phyloP scores from a whole-genome alignment of 1,284 basidiomycete genomes.

The Sphaerobolus stellatus region DNA sequence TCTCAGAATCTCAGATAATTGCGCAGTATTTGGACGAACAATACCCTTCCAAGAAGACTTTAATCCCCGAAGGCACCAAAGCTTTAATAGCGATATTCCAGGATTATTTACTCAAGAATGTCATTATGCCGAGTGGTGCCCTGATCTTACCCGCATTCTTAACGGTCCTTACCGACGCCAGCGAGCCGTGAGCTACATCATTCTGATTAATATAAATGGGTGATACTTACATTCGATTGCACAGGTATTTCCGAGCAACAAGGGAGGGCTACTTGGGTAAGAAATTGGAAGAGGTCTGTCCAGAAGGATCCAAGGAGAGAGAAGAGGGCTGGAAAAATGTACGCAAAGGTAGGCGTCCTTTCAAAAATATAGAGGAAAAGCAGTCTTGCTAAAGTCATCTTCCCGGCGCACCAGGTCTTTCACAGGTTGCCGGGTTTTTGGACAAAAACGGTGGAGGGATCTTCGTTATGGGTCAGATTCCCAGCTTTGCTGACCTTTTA shows the following conservation, averaged over 20 bases:
- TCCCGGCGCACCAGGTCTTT: constrained; percentile 16
- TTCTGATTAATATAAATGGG: background rate
- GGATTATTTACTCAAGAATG: background rate
- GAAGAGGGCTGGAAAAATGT: background rate
- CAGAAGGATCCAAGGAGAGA: constrained; percentile 4
- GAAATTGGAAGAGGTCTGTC: constrained; percentile 3
- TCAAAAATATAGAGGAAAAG: no score
- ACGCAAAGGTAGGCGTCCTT: constrained; percentile 2
- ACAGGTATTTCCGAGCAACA: background rate
- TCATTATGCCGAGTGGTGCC: background rate
- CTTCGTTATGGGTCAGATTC: constrained; percentile 36
- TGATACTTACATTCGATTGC: background rate
- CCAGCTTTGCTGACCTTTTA: constrained; percentile 35
- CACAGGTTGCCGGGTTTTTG: constrained; percentile 26
- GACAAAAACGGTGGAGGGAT: constrained; percentile 25
- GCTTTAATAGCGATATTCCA: constrained; percentile 29
- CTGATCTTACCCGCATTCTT: background rate
- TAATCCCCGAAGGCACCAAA: constrained; percentile 62
- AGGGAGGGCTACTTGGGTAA: background rate
- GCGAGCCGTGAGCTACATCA: constrained; percentile 3
- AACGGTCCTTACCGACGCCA: background rate
- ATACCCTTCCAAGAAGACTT: constrained; percentile 63
- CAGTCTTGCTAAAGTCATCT: background rate
- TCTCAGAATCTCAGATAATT: constrained; percentile 60
- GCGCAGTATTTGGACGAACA: constrained; percentile 68